Base-by-base conservation (phyloP, 192 early-diverging fungal genomes). In the Irineochytrium annulatum region DNA sequence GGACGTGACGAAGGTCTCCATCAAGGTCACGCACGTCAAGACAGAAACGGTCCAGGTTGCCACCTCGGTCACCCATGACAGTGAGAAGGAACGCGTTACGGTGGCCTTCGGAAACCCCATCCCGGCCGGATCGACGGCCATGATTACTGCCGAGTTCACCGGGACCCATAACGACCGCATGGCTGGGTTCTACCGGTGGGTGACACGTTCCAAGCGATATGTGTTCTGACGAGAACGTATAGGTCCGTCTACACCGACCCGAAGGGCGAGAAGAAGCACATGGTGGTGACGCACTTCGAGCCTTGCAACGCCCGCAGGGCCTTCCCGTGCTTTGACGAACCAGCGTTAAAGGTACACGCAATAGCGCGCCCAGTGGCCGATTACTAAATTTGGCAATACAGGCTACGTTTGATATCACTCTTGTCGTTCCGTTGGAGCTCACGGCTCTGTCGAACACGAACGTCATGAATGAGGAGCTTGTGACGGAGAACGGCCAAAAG, bases 271-370 rank as follows among this genome's bases (percentile, higher is more conserved):
- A 57, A 58, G 48, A 8, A 69, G 67, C 82, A 88, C 70, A 78
- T 98, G 64, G 93, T 89, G 5, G 89, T 88, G 3, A 97, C 96
- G 3, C 96, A 99, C 70, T 99, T 97, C 63, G 92, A 97, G 79
- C 81, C 93, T 8, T 93, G 91, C 20, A 87, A 94, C 67, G 89
- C 89, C 30, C 87, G 95, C 55, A 83, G 91, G 31, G 87, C 89
- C 17, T 89, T 98, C 72, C 96, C 96, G 19, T 97, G 88, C 71
- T 97, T 87, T 86, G 95, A 99, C 74, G 96, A 97, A 77, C 96
- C 96, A 32, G 81, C 85, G 53, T 82, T 91, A 41, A 99, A 99
- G 45, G 75, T n/a, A n/a, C n/a, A n/a, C n/a, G n/a, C n/a, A n/a
- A n/a, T n/a, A n/a, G n/a, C n/a, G n/a, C n/a, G n/a, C n/a, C n/a